Evolutionary conservation across 2,329 filamentous ascomycete genomes (phyloP).

Genomic region (Trichoderma arundinaceum): DNA sequence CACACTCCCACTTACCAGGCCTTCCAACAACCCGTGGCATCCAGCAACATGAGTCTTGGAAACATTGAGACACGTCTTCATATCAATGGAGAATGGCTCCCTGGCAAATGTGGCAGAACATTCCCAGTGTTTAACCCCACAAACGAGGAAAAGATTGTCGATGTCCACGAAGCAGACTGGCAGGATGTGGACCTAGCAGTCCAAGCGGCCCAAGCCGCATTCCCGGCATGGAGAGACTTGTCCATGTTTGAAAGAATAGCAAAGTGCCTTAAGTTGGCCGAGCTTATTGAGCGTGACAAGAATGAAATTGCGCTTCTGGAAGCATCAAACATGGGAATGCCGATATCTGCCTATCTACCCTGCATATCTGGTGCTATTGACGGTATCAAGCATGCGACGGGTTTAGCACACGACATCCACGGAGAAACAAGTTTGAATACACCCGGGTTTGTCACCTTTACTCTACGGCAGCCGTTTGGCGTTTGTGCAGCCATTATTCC

Average conservation of each 20-base stretch:
- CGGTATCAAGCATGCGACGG: slow-evolving; percentile 68
- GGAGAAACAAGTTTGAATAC: slow-evolving; percentile 56
- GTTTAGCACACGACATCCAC: slow-evolving; percentile 65
- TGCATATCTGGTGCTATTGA: slow-evolving; percentile 20
- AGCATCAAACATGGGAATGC: slow-evolving; percentile 33
- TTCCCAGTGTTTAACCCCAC: slow-evolving; percentile 38
- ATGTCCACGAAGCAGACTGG: slow-evolving; percentile 33
- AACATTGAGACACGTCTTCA: slow-evolving; percentile 29
- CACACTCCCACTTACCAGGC: background rate
- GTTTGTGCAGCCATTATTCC: slow-evolving; percentile 74
- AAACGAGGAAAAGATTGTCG: slow-evolving; percentile 36
- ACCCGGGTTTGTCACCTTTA: slow-evolving; percentile 53
- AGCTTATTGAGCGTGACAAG: slow-evolving; percentile 30
- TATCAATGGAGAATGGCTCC: slow-evolving; percentile 33
- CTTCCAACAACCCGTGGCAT: background rate
- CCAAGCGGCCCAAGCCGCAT: slow-evolving; percentile 31
- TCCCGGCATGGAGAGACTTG: slow-evolving; percentile 30
- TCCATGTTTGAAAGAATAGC: slow-evolving; percentile 22
- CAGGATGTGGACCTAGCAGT: slow-evolving; percentile 33
- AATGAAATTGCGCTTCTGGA: slow-evolving; percentile 32
- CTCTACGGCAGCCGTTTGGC: slow-evolving; percentile 69
- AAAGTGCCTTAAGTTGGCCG: slow-evolving; percentile 32
- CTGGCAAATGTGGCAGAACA: slow-evolving; percentile 31
- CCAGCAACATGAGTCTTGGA: slow-evolving; percentile 7
- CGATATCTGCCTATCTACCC: slow-evolving; percentile 22